These are phyloP conservation scores for Fusarium phyllophilum DNA, from an alignment of 2,329 filamentous ascomycete species.

Conservation along the genomic window DNA sequence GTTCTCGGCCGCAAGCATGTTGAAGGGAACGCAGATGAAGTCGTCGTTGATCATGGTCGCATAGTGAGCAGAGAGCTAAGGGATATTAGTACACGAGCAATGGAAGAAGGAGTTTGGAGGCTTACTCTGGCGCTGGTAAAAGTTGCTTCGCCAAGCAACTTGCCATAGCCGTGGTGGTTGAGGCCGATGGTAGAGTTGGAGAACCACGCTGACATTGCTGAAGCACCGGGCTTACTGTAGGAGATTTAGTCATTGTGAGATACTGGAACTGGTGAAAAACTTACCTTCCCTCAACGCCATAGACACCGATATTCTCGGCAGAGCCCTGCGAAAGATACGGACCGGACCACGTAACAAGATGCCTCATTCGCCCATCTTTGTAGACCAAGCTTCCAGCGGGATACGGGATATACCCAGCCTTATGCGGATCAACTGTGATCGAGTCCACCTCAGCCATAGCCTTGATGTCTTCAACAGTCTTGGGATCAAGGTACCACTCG, in stretches of 20 bases:
- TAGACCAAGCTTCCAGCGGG: conserved; percentile 58
- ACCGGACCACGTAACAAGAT: conserved; percentile 56
- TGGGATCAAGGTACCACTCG: conserved; percentile 46
- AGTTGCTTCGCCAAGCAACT: conserved; percentile 54
- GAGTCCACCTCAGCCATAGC: conserved; percentile 54
- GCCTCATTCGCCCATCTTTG: conserved; percentile 55
- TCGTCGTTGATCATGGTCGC: conserved; percentile 51
- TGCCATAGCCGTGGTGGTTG: conserved; percentile 53
- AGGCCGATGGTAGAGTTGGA: conserved; percentile 57
- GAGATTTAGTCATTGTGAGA: rapidly evolving
- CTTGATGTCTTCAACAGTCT: conserved; percentile 53
- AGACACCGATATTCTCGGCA: conserved; percentile 53
- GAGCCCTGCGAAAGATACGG: conserved; percentile 54
- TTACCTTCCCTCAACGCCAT: conserved; percentile 57
- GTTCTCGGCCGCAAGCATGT: conserved; percentile 52
- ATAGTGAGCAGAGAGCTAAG: conserved; percentile 53
- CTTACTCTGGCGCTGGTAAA: conserved; percentile 55
- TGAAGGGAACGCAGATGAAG: conserved; percentile 56
- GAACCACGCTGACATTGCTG: conserved; percentile 57
- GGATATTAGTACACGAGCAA: background rate
- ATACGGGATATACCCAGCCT: conserved; percentile 59
- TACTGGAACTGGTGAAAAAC: background rate
- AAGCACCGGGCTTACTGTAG: conserved; percentile 55
- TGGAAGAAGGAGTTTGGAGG: rapidly evolving
- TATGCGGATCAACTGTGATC: conserved; percentile 60